phyloP scores from a whole-genome alignment of 345 rosid species.

The Populus euphratica region DNA sequence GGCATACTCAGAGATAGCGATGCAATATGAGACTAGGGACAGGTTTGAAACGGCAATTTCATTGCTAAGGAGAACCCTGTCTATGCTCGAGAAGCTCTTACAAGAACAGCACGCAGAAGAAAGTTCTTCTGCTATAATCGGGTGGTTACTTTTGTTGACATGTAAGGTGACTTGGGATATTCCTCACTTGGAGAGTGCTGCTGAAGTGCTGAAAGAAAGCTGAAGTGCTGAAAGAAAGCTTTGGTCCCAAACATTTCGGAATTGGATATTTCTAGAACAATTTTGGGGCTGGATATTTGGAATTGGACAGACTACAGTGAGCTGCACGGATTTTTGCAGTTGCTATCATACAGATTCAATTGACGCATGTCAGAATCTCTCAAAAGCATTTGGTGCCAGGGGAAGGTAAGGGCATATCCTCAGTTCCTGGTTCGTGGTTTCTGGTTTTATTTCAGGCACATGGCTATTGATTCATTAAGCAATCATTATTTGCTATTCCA shows the following conservation, averaged over 20 bases:
- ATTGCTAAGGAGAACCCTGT: constrained; percentile 62
- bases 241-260: constrained; percentile 89
- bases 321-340: constrained; percentile 96
- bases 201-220: constrained; percentile 79
- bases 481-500: constrained; percentile 9
- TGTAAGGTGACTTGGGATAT: constrained; percentile 80
- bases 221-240: constrained; percentile 82
- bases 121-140: constrained; percentile 85
- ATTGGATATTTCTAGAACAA: constrained; percentile 89
- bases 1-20: constrained; percentile 85
- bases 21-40: constrained; percentile 85
- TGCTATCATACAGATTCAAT: constrained; percentile 83
- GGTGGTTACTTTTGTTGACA: constrained; percentile 79
- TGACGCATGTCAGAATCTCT: constrained; percentile 89
- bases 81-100: constrained; percentile 75
- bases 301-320: constrained; percentile 81
- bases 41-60: constrained; percentile 78
- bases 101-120: constrained; percentile 89
- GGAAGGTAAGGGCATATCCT: constrained; percentile 57
- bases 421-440: neutral
- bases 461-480: neutral
- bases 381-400: constrained; percentile 76
- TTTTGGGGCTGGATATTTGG: constrained; percentile 92
- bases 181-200: constrained; percentile 85
- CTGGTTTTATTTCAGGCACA: constrained; percentile 1